Base-by-base conservation (phyloP, 1,284 basidiomycete genomes). In the Marasmius tenuissimus region DNA sequence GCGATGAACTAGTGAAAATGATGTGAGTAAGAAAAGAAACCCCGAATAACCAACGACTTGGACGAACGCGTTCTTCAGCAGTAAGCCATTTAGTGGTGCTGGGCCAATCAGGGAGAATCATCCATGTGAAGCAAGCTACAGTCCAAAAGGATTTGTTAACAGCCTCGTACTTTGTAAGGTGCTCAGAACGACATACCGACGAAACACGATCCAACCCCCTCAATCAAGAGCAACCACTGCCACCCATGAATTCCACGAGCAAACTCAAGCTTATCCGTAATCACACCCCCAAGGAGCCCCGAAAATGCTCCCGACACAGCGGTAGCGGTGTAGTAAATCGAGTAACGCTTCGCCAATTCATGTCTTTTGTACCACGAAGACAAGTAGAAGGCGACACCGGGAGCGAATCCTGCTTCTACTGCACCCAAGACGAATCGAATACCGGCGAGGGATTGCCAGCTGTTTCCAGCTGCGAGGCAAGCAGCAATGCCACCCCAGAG, bases 271-370 rank as follows among this genome's bases (percentile, higher is more conserved):
- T 73, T 75, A n/a, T 69, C 70, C 33, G 81, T 69, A 11, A 81
- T 77, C 11, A 81, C 73, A 50, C 70, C 73, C 1, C 73, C 70
- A 27, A 70, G 70, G 3, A 77, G 64, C 4, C 75, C 76, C 16
- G 72, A 72, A 66, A 75, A 76, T 20, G 75, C n/a, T 69, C 76
- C 86, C 0, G 86, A 76, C 42, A 85, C 76, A 2, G 84, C 80
- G 53, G 81, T 81, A 35, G 66, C 66, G 27, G 68, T 66, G 50
- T 67, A 74, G 54, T 72, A 70, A 37, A 73, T 66, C 3, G 68
- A 63, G 27, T 69, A 64, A 10, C 85, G 78, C 61, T 84, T 76
- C 0, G 78, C 80, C 6, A 82, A 74, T 68, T 81, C 55, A 57
- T 53, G 58, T 71, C 75, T 69, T 69, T 77, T 78, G 63, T 79